phyloP scores from a whole-genome alignment of 768 basidiomycete genomes.

The button mushroom (Agaricus bisporus) region DNA sequence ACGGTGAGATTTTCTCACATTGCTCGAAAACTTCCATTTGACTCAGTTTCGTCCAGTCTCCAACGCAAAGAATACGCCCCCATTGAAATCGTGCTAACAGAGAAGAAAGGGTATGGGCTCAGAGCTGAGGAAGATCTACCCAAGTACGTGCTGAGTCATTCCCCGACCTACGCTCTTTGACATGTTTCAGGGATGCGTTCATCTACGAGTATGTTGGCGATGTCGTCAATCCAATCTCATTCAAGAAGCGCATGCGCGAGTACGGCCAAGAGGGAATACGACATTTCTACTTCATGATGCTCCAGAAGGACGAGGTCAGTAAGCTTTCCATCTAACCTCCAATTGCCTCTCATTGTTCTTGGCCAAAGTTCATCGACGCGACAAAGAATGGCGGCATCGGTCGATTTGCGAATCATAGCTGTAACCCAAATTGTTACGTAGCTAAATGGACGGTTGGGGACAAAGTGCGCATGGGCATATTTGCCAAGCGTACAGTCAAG shows the following conservation, averaged over 20 bases:
- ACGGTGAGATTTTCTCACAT: slow-evolving; percentile 48
- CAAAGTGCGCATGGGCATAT: slow-evolving; percentile 95
- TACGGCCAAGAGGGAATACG: slow-evolving; percentile 90
- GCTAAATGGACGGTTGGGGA: slow-evolving; percentile 95
- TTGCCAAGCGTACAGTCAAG: slow-evolving; percentile 75
- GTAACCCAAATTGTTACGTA: slow-evolving; percentile 95
- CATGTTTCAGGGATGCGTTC: slow-evolving; percentile 65
- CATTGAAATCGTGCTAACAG: slow-evolving; percentile 88
- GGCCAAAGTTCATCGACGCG: slow-evolving; percentile 85
- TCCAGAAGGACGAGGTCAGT: slow-evolving; percentile 93
- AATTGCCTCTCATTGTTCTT: neutral
- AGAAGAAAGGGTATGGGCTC: slow-evolving; percentile 93
- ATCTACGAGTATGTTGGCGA: slow-evolving; percentile 99
- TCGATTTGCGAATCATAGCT: slow-evolving; percentile 97
- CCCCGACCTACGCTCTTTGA: neutral
- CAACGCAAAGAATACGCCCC: slow-evolving; percentile 78
- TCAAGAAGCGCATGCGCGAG: slow-evolving; percentile 89
- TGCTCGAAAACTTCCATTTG: slow-evolving; percentile 3
- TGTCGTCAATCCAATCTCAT: slow-evolving; percentile 80
- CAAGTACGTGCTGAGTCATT: slow-evolving; percentile 40
- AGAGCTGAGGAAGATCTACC: slow-evolving; percentile 64
- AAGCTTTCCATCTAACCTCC: neutral
- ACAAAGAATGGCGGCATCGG: slow-evolving; percentile 96
- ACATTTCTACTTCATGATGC: slow-evolving; percentile 99
- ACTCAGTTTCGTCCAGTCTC: slow-evolving; percentile 49